Conservation (phyloP, 169 alveolate genomes). For the Plasmodium sp. region DNA sequence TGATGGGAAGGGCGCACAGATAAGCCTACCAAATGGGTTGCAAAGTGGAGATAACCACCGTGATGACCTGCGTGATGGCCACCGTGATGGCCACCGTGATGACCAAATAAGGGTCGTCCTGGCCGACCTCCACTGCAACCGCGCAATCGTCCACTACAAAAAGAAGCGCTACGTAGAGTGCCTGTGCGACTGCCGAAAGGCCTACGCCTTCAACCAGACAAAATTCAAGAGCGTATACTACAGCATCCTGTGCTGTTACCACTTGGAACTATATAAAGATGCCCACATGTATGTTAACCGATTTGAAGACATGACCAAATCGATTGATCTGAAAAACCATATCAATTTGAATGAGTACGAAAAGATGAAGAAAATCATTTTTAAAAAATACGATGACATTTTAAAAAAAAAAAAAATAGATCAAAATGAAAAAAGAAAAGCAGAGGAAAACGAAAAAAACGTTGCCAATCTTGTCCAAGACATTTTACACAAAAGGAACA, state of each 20-base stretch:
- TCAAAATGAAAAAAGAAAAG: slow-evolving; percentile 42
- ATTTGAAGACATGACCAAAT: slow-evolving; percentile 39
- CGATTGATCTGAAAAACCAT: neutral
- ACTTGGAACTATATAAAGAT: slow-evolving; percentile 34
- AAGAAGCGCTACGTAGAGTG: slow-evolving; percentile 63
- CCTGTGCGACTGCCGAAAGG: slow-evolving; percentile 40
- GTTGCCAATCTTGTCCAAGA: slow-evolving; percentile 4
- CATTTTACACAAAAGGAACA: slow-evolving; percentile 44
- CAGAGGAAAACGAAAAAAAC: slow-evolving; percentile 32
- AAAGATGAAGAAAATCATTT: slow-evolving; percentile 26
- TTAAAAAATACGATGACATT: slow-evolving; percentile 26
- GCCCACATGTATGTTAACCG: slow-evolving; percentile 22
- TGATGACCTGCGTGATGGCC: neutral
- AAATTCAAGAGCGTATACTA: slow-evolving; percentile 55
- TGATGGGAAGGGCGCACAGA: neutral
- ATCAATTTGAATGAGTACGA: slow-evolving; percentile 49
- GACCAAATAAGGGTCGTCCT: slow-evolving; percentile 12
- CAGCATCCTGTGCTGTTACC: slow-evolving; percentile 15
- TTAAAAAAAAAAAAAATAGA: slow-evolving; percentile 29
- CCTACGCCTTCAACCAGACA: slow-evolving; percentile 32
- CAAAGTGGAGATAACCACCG: neutral
- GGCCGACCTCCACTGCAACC: slow-evolving; percentile 51
- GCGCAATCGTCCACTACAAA: slow-evolving; percentile 45
- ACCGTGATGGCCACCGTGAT: neutral
- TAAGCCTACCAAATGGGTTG: neutral